Base-by-base conservation (phyloP, 495 filamentous ascomycete genomes). In the Niebla homalea region DNA sequence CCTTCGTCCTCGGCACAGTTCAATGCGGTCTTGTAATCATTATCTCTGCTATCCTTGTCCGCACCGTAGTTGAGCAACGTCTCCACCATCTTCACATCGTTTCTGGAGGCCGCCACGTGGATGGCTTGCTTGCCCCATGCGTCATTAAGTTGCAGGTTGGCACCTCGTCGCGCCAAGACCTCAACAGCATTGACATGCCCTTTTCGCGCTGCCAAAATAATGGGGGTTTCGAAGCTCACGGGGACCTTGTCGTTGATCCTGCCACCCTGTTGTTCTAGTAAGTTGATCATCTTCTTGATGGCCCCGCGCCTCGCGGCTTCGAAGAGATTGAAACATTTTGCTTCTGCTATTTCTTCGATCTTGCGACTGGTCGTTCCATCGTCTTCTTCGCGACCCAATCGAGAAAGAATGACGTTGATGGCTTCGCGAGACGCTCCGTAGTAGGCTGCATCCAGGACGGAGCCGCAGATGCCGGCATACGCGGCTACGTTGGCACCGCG, bases 1-100 rank as follows among this genome's bases (percentile, higher is more conserved):
- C 76, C 79, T 26, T 72, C 67, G 46, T 81, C 74, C 32, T 73
- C 76, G 1, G 80, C 79, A 62, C 80, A 77, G 51, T 83, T 80
- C 1, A 83, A 65, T 8, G 80, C 68, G 25, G 78, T 82, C 79
- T 79, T 83, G 7, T 71, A 71, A 36, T 75, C 73, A 58, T 80
- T 77, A 60, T 76, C 79, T 45, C 66, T 62, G 26, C 75, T 73
- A 55, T 75, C 67, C 8, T 78, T 62, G 51, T 75, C 59, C 5
- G 80, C 79, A 14, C 67, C 66, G 53, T 75, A 64, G n/a, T 59
- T 51, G 21, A 84, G 60, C 14, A 85, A 62, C 51, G 82, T 52
- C 53, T 66, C 61, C n/a, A 83, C 74, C 49, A 81, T 76, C 51
- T 76, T 72, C 29, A 66, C 66, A 19, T 72, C 66, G 5, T 70